Evolutionary conservation across 192 early-diverging fungal species (phyloP).

Genomic region (Coemansia sp.): DNA sequence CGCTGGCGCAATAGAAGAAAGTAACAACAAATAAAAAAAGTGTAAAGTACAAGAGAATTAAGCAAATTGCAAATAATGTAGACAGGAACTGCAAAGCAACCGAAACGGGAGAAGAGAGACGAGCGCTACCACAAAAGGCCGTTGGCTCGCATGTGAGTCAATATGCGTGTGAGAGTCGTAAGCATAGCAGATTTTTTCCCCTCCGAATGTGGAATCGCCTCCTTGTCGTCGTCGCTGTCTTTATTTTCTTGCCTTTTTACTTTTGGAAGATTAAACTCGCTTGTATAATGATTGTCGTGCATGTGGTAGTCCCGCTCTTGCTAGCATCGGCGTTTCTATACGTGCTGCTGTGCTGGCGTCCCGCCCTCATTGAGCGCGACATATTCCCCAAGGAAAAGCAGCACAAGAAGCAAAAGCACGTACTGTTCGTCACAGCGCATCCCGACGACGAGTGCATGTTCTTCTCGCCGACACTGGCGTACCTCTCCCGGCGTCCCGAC

Average conservation of each 20-base stretch:
- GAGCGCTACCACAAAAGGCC: too few relatives aligned
- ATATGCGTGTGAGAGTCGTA: too few relatives aligned
- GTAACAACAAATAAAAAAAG: neutral
- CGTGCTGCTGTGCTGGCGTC: conserved; percentile 30
- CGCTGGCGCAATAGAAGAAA: neutral
- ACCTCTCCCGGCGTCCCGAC: conserved; percentile 55
- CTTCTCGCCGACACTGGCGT: conserved; percentile 80
- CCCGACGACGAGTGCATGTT: conserved; percentile 99
- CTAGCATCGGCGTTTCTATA: conserved; percentile 30
- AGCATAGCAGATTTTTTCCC: too few relatives aligned
- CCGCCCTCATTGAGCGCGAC: conserved; percentile 32
- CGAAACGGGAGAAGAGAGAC: neutral
- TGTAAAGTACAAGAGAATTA: too few relatives aligned
- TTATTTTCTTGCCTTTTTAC: neutral
- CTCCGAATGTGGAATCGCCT: too few relatives aligned
- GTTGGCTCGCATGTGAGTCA: conserved; percentile 4
- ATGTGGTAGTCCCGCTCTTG: conserved; percentile 35
- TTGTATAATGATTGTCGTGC: conserved; percentile 38
- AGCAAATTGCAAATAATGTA: too few relatives aligned
- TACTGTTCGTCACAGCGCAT: conserved; percentile 81
- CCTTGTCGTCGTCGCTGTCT: too few relatives aligned
- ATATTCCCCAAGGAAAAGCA: conserved; percentile 42
- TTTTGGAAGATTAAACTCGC: neutral
- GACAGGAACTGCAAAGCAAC: too few relatives aligned
- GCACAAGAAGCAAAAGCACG: conserved; percentile 42